Evolutionary conservation across 805 yeast species (phyloP).

Genomic region (Lipomyces orientalis): DNA sequence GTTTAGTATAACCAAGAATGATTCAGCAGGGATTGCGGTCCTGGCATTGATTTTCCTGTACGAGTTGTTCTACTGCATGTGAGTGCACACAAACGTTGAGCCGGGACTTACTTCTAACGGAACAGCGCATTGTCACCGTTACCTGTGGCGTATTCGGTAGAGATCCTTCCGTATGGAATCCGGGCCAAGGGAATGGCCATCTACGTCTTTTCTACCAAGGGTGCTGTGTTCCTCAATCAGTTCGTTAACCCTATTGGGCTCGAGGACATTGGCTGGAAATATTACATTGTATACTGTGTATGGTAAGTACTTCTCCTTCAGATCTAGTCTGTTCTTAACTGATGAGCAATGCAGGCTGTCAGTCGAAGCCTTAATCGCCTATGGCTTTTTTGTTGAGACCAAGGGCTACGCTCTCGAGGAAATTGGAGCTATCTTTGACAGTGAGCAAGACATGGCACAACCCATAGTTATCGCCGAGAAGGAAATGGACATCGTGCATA

Average conservation of each 20-base stretch:
- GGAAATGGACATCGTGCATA: neutral
- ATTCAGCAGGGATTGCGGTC: conserved; percentile 22
- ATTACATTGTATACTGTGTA: conserved; percentile 49
- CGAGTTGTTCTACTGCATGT: conserved; percentile 29
- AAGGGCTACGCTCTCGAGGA: conserved; percentile 53
- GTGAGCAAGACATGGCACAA: conserved; percentile 3
- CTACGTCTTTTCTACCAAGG: conserved; percentile 37
- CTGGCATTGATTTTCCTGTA: conserved; percentile 30
- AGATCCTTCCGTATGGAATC: conserved; percentile 42
- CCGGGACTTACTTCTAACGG: neutral
- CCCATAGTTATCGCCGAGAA: neutral
- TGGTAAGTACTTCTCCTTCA: conserved; percentile 11
- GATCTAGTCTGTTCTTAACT: neutral
- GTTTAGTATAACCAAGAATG: conserved; percentile 3
- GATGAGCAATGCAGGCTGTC: conserved; percentile 25
- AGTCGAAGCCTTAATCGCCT: conserved; percentile 45
- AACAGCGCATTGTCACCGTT: conserved; percentile 23
- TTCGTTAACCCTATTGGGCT: conserved; percentile 51
- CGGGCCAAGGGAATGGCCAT: conserved; percentile 53
- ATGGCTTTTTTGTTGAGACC: conserved; percentile 52
- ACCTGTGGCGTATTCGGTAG: conserved; percentile 36
- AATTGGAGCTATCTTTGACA: conserved; percentile 53
- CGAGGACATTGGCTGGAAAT: conserved; percentile 52
- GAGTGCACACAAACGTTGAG: neutral
- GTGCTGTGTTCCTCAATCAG: conserved; percentile 43